phyloP scores from a whole-genome alignment of 345 rosid species.

The Zanthoxylum bungeanum region DNA sequence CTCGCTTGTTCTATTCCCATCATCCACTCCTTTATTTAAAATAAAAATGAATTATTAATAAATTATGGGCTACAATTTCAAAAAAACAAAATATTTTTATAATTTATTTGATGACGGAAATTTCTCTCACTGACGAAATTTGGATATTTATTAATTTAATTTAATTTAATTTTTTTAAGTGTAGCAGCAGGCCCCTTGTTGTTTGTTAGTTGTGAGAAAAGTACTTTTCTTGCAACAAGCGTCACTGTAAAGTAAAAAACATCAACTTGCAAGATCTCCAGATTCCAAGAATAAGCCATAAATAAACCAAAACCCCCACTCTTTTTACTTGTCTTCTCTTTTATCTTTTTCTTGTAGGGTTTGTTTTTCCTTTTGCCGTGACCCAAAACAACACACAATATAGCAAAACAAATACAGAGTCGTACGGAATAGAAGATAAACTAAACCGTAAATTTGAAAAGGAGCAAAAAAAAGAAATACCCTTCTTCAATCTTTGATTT shows the following conservation, averaged over 20 bases:
- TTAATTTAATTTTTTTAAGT: too few relatives aligned
- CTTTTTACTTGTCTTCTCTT: not conserved
- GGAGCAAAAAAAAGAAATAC: not conserved
- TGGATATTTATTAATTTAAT: too few relatives aligned
- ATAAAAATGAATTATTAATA: too few relatives aligned
- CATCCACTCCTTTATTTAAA: too few relatives aligned
- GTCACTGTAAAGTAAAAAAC: slow-evolving; percentile 1
- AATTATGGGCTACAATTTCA: too few relatives aligned
- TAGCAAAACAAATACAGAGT: not conserved
- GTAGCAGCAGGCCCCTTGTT: not conserved
- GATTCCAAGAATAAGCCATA: slow-evolving; percentile 10
- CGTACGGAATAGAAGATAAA: not conserved
- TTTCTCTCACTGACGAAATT: too few relatives aligned
- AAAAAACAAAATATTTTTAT: too few relatives aligned
- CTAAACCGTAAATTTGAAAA: too few relatives aligned
- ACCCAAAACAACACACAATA: not conserved
- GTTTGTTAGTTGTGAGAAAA: not conserved
- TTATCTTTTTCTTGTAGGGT: slow-evolving; percentile 2
- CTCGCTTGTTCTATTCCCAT: too few relatives aligned
- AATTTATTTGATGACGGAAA: too few relatives aligned
- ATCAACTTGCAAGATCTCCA: slow-evolving; percentile 10
- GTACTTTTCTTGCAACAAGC: slow-evolving; percentile 9
- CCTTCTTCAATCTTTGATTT: not conserved
- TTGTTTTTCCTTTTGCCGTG: not conserved
- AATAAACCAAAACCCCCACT: slow-evolving; percentile 6